Evolutionary conservation across 139 green algal genomes (phyloP), one percentile per base, ranked within the genome.

Genomic region (Picochlorum costavermella): DNA sequence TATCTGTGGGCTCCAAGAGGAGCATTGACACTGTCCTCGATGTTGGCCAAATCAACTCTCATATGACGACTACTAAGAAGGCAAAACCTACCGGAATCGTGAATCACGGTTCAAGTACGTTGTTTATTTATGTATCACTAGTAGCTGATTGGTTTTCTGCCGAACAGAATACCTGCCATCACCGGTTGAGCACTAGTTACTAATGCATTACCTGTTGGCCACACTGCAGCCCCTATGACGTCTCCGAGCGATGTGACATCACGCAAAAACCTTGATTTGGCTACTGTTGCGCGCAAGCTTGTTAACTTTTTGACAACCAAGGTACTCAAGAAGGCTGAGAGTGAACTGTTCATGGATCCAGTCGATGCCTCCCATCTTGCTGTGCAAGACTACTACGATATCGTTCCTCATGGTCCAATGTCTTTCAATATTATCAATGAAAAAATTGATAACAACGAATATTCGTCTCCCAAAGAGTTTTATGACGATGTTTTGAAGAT

Each of bases 401-500:
- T 77, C 1, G 53, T 77, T 11, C 33, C 33, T 40, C 57, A 63
- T 37, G 40, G 60, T 17, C 71, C 71, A 1, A 59, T 77, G 3
- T 69, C 56, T 43, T 59, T 73, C 6, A 59, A 61, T 14, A 50
- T 72, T 2, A 73, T 77, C 43, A 49, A 26, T 1, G n/a, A 60
- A 11, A 61, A 62, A 29, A 48, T 76, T 17, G 5, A 37, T 28
- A 55, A 33, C 8, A 30, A 59, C 5, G 2, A 29, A 17, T 77
- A 77, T 53, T 26, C 36, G 17, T 17, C 8, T 16, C 65, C 65
- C 4, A 30, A 33, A 2, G 50, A 46, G 16, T 69, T 72, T n/a
- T 77, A 77, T 45, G 23, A 77, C 50, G 71, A 77, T 68, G 61
- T 73, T 43, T 36, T 69, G 57, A 49, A 68, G 59, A 57, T 77